Evolutionary conservation across 2,329 filamentous ascomycete species (phyloP).

Genomic region (Helicocarpus griseus): DNA sequence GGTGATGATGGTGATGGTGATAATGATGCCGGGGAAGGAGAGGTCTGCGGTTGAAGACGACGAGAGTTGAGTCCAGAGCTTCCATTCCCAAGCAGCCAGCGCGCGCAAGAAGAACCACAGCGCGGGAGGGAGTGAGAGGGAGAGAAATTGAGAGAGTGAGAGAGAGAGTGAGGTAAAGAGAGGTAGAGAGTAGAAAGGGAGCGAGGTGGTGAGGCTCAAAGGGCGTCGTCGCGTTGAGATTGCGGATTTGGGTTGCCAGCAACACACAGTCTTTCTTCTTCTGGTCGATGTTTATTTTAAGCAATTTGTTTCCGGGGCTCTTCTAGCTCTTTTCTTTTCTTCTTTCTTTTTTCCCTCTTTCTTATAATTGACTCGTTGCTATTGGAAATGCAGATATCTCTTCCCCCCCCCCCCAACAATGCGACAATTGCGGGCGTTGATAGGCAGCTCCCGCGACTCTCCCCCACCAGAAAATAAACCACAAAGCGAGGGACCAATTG

Average conservation of each 20-base stretch:
- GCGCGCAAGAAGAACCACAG: neutral
- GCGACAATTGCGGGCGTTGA: neutral
- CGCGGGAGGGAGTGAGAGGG: neutral
- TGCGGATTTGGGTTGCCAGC: too few relatives aligned
- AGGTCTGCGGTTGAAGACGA: neutral
- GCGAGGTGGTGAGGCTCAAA: neutral
- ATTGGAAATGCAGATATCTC: neutral
- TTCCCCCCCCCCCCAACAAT: neutral
- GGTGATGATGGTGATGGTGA: too few relatives aligned
- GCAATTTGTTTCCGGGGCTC: neutral
- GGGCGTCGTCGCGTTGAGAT: too few relatives aligned
- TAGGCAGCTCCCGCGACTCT: neutral
- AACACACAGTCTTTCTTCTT: too few relatives aligned
- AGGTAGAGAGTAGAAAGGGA: neutral
- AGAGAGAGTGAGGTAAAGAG: neutral
- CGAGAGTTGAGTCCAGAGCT: neutral
- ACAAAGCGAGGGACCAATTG: neutral
- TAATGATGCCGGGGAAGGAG: conserved; percentile 1
- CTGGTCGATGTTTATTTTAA: neutral
- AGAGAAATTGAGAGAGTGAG: neutral
- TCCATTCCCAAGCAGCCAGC: conserved; percentile 8
- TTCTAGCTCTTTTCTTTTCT: neutral
- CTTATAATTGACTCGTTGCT: neutral
- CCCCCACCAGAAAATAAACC: neutral
- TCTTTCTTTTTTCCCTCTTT: neutral